Percentiles rank a stretch among this genome's conserved stretches.
These are phyloP conservation scores for Solanum infundibuliforme DNA, from an alignment of 257 asterid species.

Conservation along the genomic window DNA sequence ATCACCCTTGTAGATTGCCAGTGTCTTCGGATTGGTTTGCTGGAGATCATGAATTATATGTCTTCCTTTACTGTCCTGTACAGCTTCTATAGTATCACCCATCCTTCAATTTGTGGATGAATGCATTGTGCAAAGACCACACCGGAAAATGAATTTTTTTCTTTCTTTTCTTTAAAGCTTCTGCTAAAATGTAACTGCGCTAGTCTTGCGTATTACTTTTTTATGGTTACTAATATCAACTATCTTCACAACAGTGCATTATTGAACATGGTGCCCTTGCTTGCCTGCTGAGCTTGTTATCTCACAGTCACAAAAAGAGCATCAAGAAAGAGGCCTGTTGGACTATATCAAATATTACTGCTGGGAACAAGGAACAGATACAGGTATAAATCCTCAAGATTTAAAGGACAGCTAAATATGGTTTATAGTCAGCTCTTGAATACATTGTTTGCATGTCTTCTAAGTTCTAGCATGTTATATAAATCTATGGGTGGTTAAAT, in stretches of 20 bases:
- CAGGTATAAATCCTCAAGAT: slow-evolving; percentile 30
- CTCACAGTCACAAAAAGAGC: slow-evolving; percentile 89
- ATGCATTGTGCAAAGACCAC: neutral
- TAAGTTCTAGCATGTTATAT: neutral
- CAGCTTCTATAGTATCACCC: neutral
- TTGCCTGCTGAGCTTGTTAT: slow-evolving; percentile 57
- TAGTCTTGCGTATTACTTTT: neutral
- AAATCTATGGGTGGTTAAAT: neutral
- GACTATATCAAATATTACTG: slow-evolving; percentile 88
- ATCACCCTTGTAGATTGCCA: neutral
- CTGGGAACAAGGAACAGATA: slow-evolving; percentile 83
- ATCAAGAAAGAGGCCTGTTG: slow-evolving; percentile 95
- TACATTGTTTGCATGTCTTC: neutral
- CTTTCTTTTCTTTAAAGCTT: neutral
- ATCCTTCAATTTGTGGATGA: neutral
- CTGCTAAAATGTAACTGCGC: neutral
- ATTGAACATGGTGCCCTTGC: slow-evolving; percentile 75
- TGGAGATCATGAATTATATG: neutral
- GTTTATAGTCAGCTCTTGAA: neutral
- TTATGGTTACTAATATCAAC: neutral
- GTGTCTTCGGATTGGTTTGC: neutral
- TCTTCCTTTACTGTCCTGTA: neutral
- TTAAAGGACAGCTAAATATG: neutral
- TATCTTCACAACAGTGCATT: slow-evolving; percentile 36
- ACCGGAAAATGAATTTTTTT: neutral